Conservation (phyloP, 805 yeast species). For the Kluyveromyces siamensis region DNA sequence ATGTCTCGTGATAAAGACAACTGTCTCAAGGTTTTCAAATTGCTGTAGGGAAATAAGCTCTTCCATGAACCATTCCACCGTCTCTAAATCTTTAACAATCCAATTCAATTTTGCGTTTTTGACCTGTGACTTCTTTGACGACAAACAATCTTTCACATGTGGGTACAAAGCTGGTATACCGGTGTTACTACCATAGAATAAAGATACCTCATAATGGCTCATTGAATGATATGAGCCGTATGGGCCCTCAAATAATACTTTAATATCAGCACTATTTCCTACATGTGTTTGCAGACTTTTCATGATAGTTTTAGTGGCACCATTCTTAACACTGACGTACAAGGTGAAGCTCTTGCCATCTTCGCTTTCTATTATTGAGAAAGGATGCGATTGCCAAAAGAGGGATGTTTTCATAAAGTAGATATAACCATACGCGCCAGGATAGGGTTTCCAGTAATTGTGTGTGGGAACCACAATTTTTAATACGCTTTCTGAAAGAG, state of each 20-base stretch:
- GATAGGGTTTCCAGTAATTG: conserved; percentile 18
- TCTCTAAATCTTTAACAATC: conserved; percentile 12
- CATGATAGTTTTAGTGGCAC: conserved; percentile 38
- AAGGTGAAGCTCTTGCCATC: conserved; percentile 32
- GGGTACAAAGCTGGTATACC: conserved; percentile 38
- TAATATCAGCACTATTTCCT: conserved; percentile 25
- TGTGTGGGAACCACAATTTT: conserved; percentile 7
- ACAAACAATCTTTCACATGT: conserved; percentile 6
- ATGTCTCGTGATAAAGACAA: conserved; percentile 51
- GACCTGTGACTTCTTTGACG: conserved; percentile 2
- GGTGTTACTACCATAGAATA: conserved; percentile 40
- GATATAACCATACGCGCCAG: conserved; percentile 46
- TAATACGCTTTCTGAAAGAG: conserved; percentile 9
- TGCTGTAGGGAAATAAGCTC: conserved; percentile 10
- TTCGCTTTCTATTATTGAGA: conserved; percentile 37
- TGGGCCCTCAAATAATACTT: conserved; percentile 47
- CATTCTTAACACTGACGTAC: conserved; percentile 40
- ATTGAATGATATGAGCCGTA: conserved; percentile 38
- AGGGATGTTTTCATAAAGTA: conserved; percentile 38
- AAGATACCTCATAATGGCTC: conserved; percentile 31
- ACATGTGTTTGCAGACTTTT: conserved; percentile 22
- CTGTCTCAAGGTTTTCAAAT: conserved; percentile 12
- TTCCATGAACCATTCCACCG: conserved; percentile 12
- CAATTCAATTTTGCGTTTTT: conserved; percentile 9
- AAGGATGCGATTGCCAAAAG: conserved; percentile 66